These are phyloP conservation scores for Pyricularia grisea DNA, from an alignment of 2,329 filamentous ascomycete genomes.

Conservation along the genomic window DNA sequence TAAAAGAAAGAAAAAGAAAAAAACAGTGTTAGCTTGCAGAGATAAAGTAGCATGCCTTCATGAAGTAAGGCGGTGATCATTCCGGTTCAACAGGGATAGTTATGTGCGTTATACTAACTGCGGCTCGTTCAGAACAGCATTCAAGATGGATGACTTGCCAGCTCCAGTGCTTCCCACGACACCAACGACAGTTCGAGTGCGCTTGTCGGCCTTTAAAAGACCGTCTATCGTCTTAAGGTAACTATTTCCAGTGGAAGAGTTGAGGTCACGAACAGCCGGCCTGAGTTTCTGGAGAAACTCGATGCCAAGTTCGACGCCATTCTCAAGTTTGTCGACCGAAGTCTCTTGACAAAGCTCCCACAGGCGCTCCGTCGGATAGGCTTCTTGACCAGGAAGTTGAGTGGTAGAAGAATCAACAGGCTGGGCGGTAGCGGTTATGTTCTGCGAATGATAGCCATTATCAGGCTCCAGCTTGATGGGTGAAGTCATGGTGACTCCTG, in stretches of 20 bases:
- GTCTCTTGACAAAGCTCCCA: neutral
- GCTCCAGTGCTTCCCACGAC: constrained; percentile 53
- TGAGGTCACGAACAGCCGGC: constrained; percentile 11
- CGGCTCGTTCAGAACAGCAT: constrained; percentile 53
- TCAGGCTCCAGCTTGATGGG: neutral
- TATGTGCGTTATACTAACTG: constrained; percentile 19
- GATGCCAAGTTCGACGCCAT: constrained; percentile 7
- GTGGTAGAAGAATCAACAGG: neutral
- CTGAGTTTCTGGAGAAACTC: constrained; percentile 14
- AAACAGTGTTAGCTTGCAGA: too few relatives aligned
- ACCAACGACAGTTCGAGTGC: constrained; percentile 37
- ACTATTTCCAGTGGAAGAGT: constrained; percentile 3
- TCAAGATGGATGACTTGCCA: constrained; percentile 54
- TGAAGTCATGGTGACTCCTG: neutral
- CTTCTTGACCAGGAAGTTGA: neutral
- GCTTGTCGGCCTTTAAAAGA: constrained; percentile 21
- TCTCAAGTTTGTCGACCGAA: neutral
- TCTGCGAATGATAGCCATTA: neutral
- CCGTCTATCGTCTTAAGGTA: constrained; percentile 12
- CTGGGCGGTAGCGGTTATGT: neutral
- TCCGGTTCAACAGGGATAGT: too few relatives aligned
- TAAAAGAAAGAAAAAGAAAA: too few relatives aligned
- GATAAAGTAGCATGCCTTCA: too few relatives aligned
- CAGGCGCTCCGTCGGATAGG: neutral
- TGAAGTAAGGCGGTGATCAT: too few relatives aligned